Evolutionary conservation across 331 rosid genomes (phyloP), one percentile per base, ranked within the genome.

Genomic region (Rosa hybrid): DNA sequence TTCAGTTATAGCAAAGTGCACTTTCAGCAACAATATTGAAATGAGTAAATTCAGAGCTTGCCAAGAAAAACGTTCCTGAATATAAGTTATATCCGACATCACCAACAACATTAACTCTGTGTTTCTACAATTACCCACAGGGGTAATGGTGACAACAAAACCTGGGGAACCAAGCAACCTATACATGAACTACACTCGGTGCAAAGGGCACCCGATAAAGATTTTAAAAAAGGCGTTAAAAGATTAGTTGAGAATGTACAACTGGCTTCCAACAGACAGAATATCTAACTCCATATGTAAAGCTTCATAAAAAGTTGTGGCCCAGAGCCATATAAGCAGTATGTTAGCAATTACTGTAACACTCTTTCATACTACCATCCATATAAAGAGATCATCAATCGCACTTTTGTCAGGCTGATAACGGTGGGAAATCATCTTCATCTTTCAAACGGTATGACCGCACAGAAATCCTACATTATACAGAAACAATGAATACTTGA

Each of bases 361-460:
- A 57, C 74, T 74, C 81, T 53, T 77, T 54, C 84, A 68, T 80
- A 69, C 77, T 65, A 46, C 78, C 75, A 60, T 79, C 71, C 48
- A 56, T 65, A 77, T 48, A 71, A 67, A 50, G 53, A 76, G 77
- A 78, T 30, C 30, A 54, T 30, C 59, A 50, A 51, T 77, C 57
- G 57, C 23, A 13, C 72, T 77, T 74, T 63, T 12, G 23, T 84
- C 82, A 84, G 77, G 39, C 80, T 14, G 86, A 86, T 71, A 86
- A 72, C 18, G 90, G 90, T 65, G 90, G 90, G 87, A 86, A 86
- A 81, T 86, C 90, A 17, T 75, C 86, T 20, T 86, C 90, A 38
- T 86, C 87, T 81, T 86, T 86, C 87, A 86, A 81, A 70, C 46
- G 86, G 68, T 84, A 86, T 6, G 90, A 78, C 72, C 67, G 82